These are phyloP conservation scores for Daldinia loculata DNA, from an alignment of 495 filamentous ascomycete genomes.

Conservation along the genomic window DNA sequence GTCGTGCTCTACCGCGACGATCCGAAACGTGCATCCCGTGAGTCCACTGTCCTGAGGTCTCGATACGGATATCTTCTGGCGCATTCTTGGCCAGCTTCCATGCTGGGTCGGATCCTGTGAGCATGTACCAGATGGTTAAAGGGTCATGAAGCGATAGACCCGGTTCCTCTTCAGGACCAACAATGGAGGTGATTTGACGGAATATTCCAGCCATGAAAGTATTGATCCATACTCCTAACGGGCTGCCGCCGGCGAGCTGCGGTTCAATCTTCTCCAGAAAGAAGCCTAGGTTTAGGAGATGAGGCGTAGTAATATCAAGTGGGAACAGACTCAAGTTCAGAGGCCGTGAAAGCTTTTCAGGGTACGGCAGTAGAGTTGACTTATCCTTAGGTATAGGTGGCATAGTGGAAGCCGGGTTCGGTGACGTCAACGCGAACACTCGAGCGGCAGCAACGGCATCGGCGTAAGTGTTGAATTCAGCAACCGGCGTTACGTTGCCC, in stretches of 20 bases:
- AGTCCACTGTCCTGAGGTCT: conserved; percentile 93
- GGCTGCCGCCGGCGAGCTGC: conserved; percentile 66
- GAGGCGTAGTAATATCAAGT: conserved; percentile 85
- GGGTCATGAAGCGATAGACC: conserved; percentile 87
- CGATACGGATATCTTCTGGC: conserved; percentile 80
- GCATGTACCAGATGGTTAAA: conserved; percentile 84
- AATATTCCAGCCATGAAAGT: conserved; percentile 83
- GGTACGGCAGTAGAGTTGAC: conserved; percentile 68
- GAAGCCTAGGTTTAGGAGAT: conserved; percentile 68
- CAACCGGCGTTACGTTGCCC: conserved; percentile 83
- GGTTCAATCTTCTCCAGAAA: conserved; percentile 65
- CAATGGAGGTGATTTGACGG: conserved; percentile 72
- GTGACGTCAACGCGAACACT: conserved; percentile 89
- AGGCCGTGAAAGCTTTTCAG: conserved; percentile 65
- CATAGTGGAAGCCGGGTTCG: conserved; percentile 71
- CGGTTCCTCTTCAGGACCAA: conserved; percentile 61
- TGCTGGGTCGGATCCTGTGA: conserved; percentile 62
- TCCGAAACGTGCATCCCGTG: conserved; percentile 89
- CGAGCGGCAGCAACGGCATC: conserved; percentile 86
- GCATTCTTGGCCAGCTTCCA: conserved; percentile 57
- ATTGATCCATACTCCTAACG: conserved; percentile 82
- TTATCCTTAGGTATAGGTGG: conserved; percentile 63
- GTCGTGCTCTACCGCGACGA: conserved; percentile 67
- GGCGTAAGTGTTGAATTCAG: conserved; percentile 86
- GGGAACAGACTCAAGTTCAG: conserved; percentile 85